A percentile compares a stretch with the other conserved stretches of the same genome.
phyloP scores from a whole-genome alignment of 129 eudicot genomes.

The Chrysanthemum lavandulifolium region DNA sequence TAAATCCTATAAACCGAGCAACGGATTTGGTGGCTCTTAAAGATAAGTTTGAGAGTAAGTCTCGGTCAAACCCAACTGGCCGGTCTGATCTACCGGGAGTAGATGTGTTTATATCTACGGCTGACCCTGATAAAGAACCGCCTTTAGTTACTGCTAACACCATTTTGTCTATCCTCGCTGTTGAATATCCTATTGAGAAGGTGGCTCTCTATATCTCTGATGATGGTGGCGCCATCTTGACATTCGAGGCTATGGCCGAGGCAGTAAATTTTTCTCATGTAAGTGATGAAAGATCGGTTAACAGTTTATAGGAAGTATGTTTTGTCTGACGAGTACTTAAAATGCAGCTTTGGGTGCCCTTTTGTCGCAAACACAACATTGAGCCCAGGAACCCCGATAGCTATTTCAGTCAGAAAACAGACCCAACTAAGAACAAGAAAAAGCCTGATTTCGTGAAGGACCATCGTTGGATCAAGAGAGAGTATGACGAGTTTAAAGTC shows the following conservation, averaged over 20 bases:
- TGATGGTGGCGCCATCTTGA: slow-evolving; percentile 87
- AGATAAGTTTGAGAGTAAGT: slow-evolving; percentile 71
- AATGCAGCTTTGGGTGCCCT: slow-evolving; percentile 85
- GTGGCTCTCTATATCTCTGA: slow-evolving; percentile 72
- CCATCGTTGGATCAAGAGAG: slow-evolving; percentile 92
- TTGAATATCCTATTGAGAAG: slow-evolving; percentile 88
- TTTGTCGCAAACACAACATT: slow-evolving; percentile 86
- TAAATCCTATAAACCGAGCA: slow-evolving; percentile 79
- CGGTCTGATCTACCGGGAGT: slow-evolving; percentile 94
- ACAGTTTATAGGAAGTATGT: background rate
- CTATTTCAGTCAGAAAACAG: slow-evolving; percentile 72
- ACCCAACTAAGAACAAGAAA: slow-evolving; percentile 83
- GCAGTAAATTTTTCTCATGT: slow-evolving; percentile 82
- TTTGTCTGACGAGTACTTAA: slow-evolving; percentile 2
- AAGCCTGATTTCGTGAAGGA: slow-evolving; percentile 82
- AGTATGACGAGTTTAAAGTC: slow-evolving; percentile 93
- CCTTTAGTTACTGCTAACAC: slow-evolving; percentile 90
- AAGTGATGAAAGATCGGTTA: background rate
- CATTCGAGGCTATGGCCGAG: slow-evolving; percentile 99
- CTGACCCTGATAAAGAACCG: slow-evolving; percentile 95
- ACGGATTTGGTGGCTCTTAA: slow-evolving; percentile 69
- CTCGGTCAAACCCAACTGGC: slow-evolving; percentile 63
- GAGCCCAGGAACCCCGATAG: slow-evolving; percentile 94
- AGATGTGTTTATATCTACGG: slow-evolving; percentile 84
- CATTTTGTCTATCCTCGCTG: slow-evolving; percentile 77